Conservation (phyloP, 78 protist species). For the Bodo saltans region DNA sequence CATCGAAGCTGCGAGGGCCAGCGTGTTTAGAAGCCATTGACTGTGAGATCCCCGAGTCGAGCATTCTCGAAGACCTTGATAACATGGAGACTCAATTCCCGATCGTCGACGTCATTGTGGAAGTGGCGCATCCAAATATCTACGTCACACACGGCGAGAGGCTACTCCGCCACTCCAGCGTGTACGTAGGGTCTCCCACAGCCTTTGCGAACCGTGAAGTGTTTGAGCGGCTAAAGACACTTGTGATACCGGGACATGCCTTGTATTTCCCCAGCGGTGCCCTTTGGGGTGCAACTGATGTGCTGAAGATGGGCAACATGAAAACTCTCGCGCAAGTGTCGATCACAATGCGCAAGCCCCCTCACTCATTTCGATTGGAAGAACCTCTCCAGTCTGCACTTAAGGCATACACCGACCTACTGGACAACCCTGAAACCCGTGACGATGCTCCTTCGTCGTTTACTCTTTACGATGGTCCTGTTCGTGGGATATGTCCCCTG, state of each 20-base stretch:
- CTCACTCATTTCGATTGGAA: constrained; percentile 10
- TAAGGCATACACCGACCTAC: not conserved
- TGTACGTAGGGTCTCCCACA: constrained; percentile 44
- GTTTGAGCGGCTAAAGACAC: too few relatives aligned
- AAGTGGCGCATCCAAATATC: constrained; percentile 45
- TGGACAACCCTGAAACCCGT: not conserved
- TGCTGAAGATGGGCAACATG: constrained; percentile 39
- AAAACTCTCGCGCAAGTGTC: constrained; percentile 18
- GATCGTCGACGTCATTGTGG: constrained; percentile 44
- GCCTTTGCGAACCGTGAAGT: constrained; percentile 19
- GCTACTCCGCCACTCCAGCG: constrained; percentile 8
- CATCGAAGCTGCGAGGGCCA: not conserved
- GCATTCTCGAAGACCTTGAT: constrained; percentile 12
- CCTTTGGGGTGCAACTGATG: constrained; percentile 53
- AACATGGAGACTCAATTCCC: not conserved
- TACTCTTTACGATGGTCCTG: constrained; percentile 39
- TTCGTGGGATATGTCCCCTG: constrained; percentile 44
- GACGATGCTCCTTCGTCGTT: not conserved
- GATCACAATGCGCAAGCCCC: constrained; percentile 49
- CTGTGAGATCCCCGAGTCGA: too few relatives aligned
- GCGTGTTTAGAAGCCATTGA: too few relatives aligned
- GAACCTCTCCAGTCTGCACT: not conserved
- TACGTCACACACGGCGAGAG: not conserved
- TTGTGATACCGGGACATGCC: too few relatives aligned
- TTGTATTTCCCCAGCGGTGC: constrained; percentile 51